These are phyloP conservation scores for Wilcoxina mikolae DNA, from an alignment of 495 filamentous ascomycete species.

Conservation along the genomic window DNA sequence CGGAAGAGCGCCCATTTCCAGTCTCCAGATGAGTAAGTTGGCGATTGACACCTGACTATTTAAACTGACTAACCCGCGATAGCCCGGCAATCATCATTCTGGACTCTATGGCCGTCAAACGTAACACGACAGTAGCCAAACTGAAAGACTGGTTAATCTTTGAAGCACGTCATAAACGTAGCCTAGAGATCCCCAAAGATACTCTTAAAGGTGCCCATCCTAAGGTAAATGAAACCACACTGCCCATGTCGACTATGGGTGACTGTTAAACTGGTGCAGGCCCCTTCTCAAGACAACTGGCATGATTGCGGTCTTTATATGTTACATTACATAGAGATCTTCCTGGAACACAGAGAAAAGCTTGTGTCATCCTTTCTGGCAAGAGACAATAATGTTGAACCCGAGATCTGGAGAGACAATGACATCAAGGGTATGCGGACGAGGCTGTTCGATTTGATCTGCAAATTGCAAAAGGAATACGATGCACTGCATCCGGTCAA, in stretches of 20 bases:
- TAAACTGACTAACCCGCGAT: slow-evolving; percentile 7
- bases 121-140: slow-evolving; percentile 44
- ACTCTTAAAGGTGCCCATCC: slow-evolving; percentile 33
- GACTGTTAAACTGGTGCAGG: slow-evolving; percentile 9
- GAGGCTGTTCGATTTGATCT: slow-evolving; percentile 23
- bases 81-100: slow-evolving; percentile 68
- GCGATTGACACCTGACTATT: background rate
- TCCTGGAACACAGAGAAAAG: slow-evolving; percentile 32
- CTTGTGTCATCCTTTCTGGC: slow-evolving; percentile 19
- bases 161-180: slow-evolving; percentile 57
- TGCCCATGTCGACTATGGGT: background rate
- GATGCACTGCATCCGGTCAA: no score
- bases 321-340: slow-evolving; percentile 66
- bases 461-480: slow-evolving; percentile 17
- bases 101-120: slow-evolving; percentile 58
- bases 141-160: slow-evolving; percentile 63
- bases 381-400: slow-evolving; percentile 13
- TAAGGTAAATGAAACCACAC: slow-evolving; percentile 16
- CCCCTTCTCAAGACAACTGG: slow-evolving; percentile 63
- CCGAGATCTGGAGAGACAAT: slow-evolving; percentile 21
- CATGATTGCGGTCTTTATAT: slow-evolving; percentile 84
- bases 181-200: slow-evolving; percentile 44
- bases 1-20: background rate
- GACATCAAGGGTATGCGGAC: slow-evolving; percentile 20
- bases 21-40: background rate